Evolutionary conservation across 2,329 filamentous ascomycete genomes (phyloP).

Genomic region (Dothistroma septosporum): DNA sequence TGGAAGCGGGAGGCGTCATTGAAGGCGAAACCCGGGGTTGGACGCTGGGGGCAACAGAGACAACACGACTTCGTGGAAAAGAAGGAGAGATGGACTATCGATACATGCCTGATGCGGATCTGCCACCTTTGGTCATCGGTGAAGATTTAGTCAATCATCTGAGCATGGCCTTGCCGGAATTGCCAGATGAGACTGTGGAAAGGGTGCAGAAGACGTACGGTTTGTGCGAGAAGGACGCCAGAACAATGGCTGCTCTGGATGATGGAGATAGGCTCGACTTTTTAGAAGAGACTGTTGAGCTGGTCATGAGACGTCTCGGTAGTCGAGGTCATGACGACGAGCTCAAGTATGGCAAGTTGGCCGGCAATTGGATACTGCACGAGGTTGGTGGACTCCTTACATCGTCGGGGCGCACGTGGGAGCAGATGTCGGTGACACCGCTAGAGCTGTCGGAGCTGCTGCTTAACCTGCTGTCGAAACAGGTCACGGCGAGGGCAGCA

Average conservation of each 20-base stretch:
- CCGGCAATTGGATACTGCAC: constrained; percentile 58
- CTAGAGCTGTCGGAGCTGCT: constrained; percentile 44
- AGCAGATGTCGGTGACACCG: constrained; percentile 38
- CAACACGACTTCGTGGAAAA: constrained; percentile 77
- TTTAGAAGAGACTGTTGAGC: constrained; percentile 64
- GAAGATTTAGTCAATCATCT: constrained; percentile 65
- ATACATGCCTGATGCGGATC: constrained; percentile 96
- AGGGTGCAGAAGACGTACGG: constrained; percentile 55
- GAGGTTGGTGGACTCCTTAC: constrained; percentile 49
- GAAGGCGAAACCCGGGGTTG: constrained; percentile 89
- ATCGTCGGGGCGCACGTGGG: constrained; percentile 36
- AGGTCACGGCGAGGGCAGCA: constrained; percentile 53
- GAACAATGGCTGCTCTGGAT: constrained; percentile 72
- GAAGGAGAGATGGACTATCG: constrained; percentile 97
- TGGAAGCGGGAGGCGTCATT: constrained; percentile 70
- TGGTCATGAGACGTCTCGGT: constrained; percentile 37
- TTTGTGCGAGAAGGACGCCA: constrained; percentile 75
- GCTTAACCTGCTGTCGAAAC: constrained; percentile 37
- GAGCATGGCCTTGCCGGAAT: constrained; percentile 58
- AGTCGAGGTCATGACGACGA: constrained; percentile 21
- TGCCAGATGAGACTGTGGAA: constrained; percentile 64
- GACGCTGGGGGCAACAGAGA: constrained; percentile 79
- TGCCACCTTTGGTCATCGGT: constrained; percentile 73
- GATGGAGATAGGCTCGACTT: constrained; percentile 77
- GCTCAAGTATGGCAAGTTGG: constrained; percentile 44